phyloP scores from a whole-genome alignment of 805 yeast species.

The Suhomyces xylopsoci region DNA sequence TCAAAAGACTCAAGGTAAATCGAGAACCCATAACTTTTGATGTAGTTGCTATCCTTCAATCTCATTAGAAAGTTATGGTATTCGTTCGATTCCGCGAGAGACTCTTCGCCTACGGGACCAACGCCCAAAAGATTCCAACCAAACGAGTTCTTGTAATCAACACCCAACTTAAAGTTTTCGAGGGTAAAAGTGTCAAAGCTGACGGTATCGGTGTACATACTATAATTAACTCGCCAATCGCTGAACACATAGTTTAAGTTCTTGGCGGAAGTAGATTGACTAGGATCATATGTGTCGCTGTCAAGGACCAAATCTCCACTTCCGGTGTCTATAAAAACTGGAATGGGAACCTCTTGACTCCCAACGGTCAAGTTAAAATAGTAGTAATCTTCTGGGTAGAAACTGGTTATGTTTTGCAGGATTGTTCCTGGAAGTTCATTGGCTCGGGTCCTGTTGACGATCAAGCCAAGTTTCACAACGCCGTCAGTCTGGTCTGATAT shows the following conservation, averaged over 20 bases:
- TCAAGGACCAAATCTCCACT: neutral
- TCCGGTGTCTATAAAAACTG: neutral
- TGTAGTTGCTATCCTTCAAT: constrained; percentile 59
- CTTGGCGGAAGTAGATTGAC: neutral
- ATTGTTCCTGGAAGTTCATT: neutral
- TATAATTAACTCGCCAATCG: neutral
- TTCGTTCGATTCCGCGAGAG: no score
- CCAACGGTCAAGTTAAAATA: neutral
- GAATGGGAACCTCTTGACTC: neutral
- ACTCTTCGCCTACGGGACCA: neutral
- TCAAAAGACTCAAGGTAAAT: constrained; percentile 50
- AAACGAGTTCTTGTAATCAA: neutral
- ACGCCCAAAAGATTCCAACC: neutral
- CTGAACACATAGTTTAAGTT: neutral
- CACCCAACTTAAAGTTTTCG: neutral
- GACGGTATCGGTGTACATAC: neutral
- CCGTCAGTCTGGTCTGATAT: neutral
- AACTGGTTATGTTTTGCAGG: neutral
- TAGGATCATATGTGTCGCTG: neutral
- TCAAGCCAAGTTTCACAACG: neutral
- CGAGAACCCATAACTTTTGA: constrained; percentile 50
- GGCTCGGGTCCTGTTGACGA: neutral
- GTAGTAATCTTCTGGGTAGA: neutral
- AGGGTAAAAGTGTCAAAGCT: neutral
- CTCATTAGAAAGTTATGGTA: constrained; percentile 58